Evolutionary conservation across 2,329 filamentous ascomycete genomes (phyloP).

Genomic region (Ophiocordyceps camponoti-floridani): DNA sequence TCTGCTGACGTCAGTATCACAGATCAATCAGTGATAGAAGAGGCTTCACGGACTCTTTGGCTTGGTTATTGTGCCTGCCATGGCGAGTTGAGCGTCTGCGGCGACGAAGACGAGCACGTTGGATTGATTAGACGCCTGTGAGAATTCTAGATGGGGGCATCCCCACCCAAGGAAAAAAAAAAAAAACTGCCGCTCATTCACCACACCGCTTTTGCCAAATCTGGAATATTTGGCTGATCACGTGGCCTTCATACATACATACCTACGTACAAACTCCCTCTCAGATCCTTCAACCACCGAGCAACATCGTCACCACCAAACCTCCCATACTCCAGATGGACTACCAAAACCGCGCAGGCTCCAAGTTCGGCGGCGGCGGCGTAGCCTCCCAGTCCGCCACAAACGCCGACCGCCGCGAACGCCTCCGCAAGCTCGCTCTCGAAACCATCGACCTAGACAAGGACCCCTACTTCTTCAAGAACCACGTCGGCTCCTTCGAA

Average conservation of each 20-base stretch:
- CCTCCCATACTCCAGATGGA: slow-evolving; percentile 29
- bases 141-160: neutral
- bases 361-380: slow-evolving; percentile 94
- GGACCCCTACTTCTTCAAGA: slow-evolving; percentile 99
- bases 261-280: neutral
- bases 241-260: neutral
- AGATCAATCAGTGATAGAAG: too few relatives aligned
- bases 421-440: slow-evolving; percentile 90
- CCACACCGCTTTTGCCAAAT: neutral
- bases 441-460: slow-evolving; percentile 99
- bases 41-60: slow-evolving; percentile 27
- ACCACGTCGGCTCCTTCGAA: slow-evolving; percentile 95
- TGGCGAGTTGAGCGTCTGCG: slow-evolving; percentile 7
- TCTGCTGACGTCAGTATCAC: slow-evolving; percentile 30
- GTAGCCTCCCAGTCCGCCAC: slow-evolving; percentile 86
- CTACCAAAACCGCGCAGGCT: slow-evolving; percentile 83
- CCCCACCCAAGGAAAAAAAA: neutral
- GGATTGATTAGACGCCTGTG: neutral
- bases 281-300: neutral
- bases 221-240: neutral
- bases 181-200: neutral
- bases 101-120: neutral
- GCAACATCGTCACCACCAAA: neutral
- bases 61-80: slow-evolving; percentile 37
- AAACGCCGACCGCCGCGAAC: slow-evolving; percentile 93